A percentile compares a stretch with the other conserved stretches of the same genome.
These are phyloP conservation scores for Xylona heveae DNA, from an alignment of 495 filamentous ascomycete genomes.

Conservation along the genomic window DNA sequence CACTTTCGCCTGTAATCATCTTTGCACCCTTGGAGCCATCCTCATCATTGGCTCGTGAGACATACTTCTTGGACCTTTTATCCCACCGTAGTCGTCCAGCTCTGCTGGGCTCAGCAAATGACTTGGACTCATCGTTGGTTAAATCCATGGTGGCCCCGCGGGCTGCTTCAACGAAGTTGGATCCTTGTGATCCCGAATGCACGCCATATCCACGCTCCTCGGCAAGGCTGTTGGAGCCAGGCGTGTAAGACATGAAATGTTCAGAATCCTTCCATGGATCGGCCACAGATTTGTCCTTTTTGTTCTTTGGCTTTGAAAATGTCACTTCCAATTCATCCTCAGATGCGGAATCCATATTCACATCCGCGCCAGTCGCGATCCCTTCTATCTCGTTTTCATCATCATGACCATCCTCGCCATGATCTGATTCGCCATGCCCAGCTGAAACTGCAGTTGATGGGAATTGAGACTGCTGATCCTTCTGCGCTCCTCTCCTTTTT, in stretches of 20 bases:
- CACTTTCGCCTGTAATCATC: constrained; percentile 74
- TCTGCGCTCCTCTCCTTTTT: constrained; percentile 13
- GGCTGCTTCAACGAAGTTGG: constrained; percentile 65
- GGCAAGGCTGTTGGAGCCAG: constrained; percentile 46
- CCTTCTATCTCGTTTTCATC: constrained; percentile 24
- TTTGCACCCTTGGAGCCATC: constrained; percentile 62
- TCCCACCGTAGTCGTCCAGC: constrained; percentile 73
- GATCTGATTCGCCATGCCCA: constrained; percentile 10
- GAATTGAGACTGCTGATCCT: constrained; percentile 13
- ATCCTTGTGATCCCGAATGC: constrained; percentile 43
- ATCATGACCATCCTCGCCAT: constrained; percentile 13
- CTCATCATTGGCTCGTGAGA: constrained; percentile 72
- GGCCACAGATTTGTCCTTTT: constrained; percentile 14
- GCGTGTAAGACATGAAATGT: constrained; percentile 89
- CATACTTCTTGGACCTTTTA: constrained; percentile 91
- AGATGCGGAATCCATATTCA: constrained; percentile 41
- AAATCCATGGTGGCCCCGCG: constrained; percentile 76
- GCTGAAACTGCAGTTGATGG: constrained; percentile 2
- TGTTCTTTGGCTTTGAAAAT: constrained; percentile 34
- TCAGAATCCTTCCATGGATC: constrained; percentile 60
- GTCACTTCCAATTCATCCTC: constrained; percentile 68
- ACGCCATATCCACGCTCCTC: constrained; percentile 88
- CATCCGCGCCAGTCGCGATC: constrained; percentile 11
- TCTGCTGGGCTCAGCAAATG: constrained; percentile 50
- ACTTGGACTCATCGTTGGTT: constrained; percentile 55